Base-by-base conservation (phyloP, 768 basidiomycete genomes). In the Imleria badia region DNA sequence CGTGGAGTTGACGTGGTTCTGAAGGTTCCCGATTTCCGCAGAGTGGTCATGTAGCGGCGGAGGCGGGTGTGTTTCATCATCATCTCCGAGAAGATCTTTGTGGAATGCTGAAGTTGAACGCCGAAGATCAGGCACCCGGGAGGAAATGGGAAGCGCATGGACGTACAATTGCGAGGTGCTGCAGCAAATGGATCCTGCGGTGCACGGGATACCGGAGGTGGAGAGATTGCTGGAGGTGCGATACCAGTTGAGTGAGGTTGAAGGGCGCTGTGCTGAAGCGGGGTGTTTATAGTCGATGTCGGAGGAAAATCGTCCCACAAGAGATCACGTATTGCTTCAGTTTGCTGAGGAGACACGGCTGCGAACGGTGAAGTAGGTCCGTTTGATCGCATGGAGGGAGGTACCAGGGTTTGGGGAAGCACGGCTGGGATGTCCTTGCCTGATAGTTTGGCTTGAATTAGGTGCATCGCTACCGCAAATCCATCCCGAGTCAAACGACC, bases 381-480 rank as follows among this genome's bases (percentile, higher is more conserved):
- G 15, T 67, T 62, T 3, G 66, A 63, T 26, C 94, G 87, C 76
- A 90, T 78, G 2, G 88, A 84, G 3, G 94, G 95, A 8, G 97
- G 97, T 7, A 97, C 69, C 43, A 98, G 76, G 33, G 84, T 80
- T 35, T 70, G 72, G 5, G 94, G 92, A 29, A 99, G 75, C n/a
- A 72, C 67, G 1, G 76, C 63, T 1, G 93, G 92, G 42, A 97
- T 72, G 3, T 89, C 86, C 57, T 83, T 84, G 17, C 96, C 94
- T 8, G 82, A 78, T 10, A 97, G 73, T 70, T 87, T 93, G 65
- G 81, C 81, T 71, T 91, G 90, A 63, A 99, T 98, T 34, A 99
- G 80, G 72, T 96, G 83, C 84, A 95, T 84, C 5, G 94, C 97
- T 42, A 98, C 87, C 9, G 97, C 96, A 70, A 99, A 98, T 14